phyloP scores from a whole-genome alignment of 495 filamentous ascomycete species.

The Tetracladium setigerum region DNA sequence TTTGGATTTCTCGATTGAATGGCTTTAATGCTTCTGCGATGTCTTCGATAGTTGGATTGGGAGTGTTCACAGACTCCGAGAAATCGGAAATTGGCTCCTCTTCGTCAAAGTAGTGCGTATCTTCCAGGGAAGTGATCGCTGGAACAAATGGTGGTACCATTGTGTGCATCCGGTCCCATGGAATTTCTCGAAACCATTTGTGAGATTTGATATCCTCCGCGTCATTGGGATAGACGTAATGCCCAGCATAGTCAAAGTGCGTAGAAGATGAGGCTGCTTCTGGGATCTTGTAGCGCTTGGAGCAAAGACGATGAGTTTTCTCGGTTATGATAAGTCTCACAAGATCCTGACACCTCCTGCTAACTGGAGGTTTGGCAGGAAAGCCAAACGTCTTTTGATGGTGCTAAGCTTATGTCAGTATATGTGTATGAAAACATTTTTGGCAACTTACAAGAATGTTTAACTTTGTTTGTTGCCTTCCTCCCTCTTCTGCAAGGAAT shows the following conservation, averaged over 20 bases:
- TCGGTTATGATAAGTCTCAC: slow-evolving; percentile 70
- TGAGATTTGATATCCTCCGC: slow-evolving; percentile 73
- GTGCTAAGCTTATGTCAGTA: slow-evolving; percentile 30
- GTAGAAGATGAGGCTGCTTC: slow-evolving; percentile 7
- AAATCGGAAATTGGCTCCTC: slow-evolving; percentile 57
- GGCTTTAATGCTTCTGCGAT: slow-evolving; percentile 22
- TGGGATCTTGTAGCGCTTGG: slow-evolving; percentile 48
- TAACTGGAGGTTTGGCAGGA: slow-evolving; percentile 53
- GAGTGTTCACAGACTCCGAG: slow-evolving; percentile 26
- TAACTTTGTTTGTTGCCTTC: slow-evolving; percentile 65
- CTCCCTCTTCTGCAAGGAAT: slow-evolving; percentile 71
- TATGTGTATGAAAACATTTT: slow-evolving; percentile 1
- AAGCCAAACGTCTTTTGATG: slow-evolving; percentile 50
- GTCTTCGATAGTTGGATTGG: slow-evolving; percentile 15
- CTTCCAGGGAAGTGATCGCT: slow-evolving; percentile 56
- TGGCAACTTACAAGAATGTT: slow-evolving; percentile 61
- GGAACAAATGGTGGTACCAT: slow-evolving; percentile 72
- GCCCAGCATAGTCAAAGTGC: slow-evolving; percentile 49
- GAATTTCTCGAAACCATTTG: slow-evolving; percentile 60
- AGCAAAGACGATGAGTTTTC: slow-evolving; percentile 67
- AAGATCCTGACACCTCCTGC: slow-evolving; percentile 59
- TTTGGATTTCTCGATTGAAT: slow-evolving; percentile 31
- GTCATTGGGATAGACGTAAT: slow-evolving; percentile 70
- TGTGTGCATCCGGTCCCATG: slow-evolving; percentile 61
- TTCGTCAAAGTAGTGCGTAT: slow-evolving; percentile 87